These are phyloP conservation scores for Aspergillus cejpii DNA, from an alignment of 2,329 filamentous ascomycete genomes.

Conservation along the genomic window DNA sequence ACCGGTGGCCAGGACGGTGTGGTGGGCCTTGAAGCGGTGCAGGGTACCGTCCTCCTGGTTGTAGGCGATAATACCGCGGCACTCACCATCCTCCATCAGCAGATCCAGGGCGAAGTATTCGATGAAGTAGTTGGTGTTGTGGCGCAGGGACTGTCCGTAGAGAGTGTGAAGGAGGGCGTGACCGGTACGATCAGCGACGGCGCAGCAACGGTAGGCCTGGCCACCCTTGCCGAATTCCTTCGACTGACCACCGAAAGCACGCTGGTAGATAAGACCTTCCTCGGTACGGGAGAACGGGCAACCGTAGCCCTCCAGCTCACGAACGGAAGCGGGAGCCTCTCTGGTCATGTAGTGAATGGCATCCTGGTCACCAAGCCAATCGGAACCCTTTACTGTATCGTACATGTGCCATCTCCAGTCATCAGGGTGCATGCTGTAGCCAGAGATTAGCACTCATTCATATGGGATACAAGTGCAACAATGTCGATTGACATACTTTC, in stretches of 20 bases:
- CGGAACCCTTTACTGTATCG: constrained; percentile 94
- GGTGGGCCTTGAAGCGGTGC: constrained; percentile 91
- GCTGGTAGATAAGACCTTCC: constrained; percentile 96
- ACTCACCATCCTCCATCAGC: constrained; percentile 95
- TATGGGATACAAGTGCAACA: constrained; percentile 1
- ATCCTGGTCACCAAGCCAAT: constrained; percentile 96
- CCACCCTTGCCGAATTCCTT: constrained; percentile 93
- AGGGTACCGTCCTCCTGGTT: constrained; percentile 98
- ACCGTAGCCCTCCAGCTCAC: constrained; percentile 95
- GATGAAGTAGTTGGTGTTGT: constrained; percentile 99
- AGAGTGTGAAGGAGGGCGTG: constrained; percentile 97
- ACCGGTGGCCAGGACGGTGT: constrained; percentile 94
- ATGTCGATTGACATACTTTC: constrained; percentile 31
- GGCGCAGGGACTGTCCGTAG: constrained; percentile 90
- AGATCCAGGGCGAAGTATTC: constrained; percentile 97
- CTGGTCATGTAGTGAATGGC: constrained; percentile 98
- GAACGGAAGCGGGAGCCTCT: constrained; percentile 83
- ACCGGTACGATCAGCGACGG: constrained; percentile 91
- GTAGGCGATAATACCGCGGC: constrained; percentile 92
- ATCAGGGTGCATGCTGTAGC: constrained; percentile 84
- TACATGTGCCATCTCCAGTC: constrained; percentile 99
- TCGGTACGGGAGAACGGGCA: constrained; percentile 90
- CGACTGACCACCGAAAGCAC: constrained; percentile 96
- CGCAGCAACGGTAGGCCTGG: constrained; percentile 95
- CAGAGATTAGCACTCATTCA: constrained; percentile 14